These are phyloP conservation scores for Tetracentron sinense DNA, from an alignment of 164 flowering plant species.

Conservation along the genomic window DNA sequence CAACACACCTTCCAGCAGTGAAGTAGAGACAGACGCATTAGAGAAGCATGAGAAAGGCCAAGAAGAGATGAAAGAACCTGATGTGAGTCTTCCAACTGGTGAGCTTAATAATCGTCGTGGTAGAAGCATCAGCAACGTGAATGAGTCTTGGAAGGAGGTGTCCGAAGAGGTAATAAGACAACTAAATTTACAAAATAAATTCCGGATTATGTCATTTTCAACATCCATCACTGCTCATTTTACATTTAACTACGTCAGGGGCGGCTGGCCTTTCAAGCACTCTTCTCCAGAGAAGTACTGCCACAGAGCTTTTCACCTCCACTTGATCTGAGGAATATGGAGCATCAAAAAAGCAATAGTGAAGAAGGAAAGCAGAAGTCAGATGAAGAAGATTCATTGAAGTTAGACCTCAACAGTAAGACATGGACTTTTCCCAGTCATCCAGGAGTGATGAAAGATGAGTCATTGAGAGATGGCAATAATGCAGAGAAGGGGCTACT, in stretches of 20 bases:
- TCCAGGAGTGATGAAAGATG: constrained; percentile 21
- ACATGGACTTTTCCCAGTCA: constrained; percentile 21
- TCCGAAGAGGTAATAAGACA: constrained; percentile 50
- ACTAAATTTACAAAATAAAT: not conserved
- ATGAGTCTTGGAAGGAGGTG: constrained; percentile 68
- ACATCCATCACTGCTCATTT: not conserved
- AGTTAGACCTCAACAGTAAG: constrained; percentile 36
- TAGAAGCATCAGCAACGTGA: constrained; percentile 30
- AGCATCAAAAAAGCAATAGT: constrained; percentile 4
- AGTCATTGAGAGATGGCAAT: constrained; percentile 1
- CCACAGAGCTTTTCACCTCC: constrained; percentile 70
- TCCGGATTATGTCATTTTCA: not conserved
- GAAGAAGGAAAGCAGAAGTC: constrained; percentile 17
- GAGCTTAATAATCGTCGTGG: constrained; percentile 42
- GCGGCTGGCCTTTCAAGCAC: constrained; percentile 58
- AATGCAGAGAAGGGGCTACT: constrained; percentile 26
- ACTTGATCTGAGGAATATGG: constrained; percentile 22
- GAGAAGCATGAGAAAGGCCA: constrained; percentile 41
- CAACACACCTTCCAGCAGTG: constrained; percentile 85
- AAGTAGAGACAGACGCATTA: constrained; percentile 63
- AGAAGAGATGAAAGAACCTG: constrained; percentile 37
- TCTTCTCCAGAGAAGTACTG: constrained; percentile 49
- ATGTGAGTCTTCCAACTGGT: constrained; percentile 24
- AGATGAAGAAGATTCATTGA: constrained; percentile 15
- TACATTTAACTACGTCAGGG: constrained; percentile 36